Evolutionary conservation across 108 stramenopile genomes (phyloP).

Genomic region (Schizochytrium sp.): DNA sequence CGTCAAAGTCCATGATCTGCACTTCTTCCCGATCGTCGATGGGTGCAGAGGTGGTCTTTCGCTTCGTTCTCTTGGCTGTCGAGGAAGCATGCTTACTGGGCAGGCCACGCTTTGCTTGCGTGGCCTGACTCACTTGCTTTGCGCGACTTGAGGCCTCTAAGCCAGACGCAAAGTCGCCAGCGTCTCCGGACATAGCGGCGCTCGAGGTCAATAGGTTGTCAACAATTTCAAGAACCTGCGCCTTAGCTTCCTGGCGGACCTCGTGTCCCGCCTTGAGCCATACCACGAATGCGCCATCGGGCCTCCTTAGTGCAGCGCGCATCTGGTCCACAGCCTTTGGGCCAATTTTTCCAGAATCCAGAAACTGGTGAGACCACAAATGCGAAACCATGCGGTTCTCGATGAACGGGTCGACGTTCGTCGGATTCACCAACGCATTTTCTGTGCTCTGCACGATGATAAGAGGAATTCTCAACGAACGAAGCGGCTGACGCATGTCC

Average conservation of each 20-base stretch:
- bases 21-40: too few species aligned
- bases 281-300: slow-evolving; percentile 41
- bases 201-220: slow-evolving; percentile 31
- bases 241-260: slow-evolving; percentile 43
- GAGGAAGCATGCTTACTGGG: not conserved
- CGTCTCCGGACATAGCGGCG: not conserved
- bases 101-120: not conserved
- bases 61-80: too few species aligned
- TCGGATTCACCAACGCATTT: slow-evolving; percentile 41
- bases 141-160: not conserved
- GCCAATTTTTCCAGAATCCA: slow-evolving; percentile 24
- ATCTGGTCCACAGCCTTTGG: slow-evolving; percentile 27
- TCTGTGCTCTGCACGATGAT: slow-evolving; percentile 43
- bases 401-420: slow-evolving; percentile 53
- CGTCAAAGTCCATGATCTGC: too few species aligned
- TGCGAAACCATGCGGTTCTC: slow-evolving; percentile 36
- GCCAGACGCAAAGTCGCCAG: not conserved
- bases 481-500: slow-evolving; percentile 32
- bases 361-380: slow-evolving; percentile 47
- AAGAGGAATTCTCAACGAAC: slow-evolving; percentile 25
- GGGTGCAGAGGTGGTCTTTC: too few species aligned
- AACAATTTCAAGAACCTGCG: slow-evolving; percentile 35
- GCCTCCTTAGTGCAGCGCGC: slow-evolving; percentile 28
- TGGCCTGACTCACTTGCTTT: not conserved
- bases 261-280: slow-evolving; percentile 51